These are phyloP conservation scores for Lactifluus subvellereus DNA, from an alignment of 768 basidiomycete species.

Conservation along the genomic window DNA sequence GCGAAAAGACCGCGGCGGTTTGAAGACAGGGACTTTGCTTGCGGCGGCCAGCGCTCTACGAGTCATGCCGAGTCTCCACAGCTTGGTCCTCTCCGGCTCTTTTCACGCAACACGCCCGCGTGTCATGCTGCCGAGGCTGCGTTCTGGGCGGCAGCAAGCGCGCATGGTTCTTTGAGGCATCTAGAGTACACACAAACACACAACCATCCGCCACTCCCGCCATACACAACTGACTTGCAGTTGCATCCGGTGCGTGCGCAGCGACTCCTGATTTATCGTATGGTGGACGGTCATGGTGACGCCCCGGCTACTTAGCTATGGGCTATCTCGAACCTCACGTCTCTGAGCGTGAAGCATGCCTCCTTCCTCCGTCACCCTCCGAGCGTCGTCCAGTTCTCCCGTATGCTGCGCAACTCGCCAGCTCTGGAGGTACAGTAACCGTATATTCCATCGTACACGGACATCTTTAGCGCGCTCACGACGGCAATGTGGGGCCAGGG, in stretches of 20 bases:
- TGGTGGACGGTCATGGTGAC: not conserved
- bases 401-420: not conserved
- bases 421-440: not conserved
- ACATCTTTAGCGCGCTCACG: not conserved
- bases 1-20: not conserved
- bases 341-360: conserved; percentile 3
- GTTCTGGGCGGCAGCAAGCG: conserved; percentile 3
- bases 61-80: conserved; percentile 3
- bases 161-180: not conserved
- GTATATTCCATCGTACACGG: too few relatives aligned
- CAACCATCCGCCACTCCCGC: not conserved
- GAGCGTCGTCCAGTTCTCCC: conserved; percentile 5
- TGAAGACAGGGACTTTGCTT: not conserved
- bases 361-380: conserved; percentile 1
- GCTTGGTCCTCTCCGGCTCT: not conserved
- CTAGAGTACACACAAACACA: not conserved
- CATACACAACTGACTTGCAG: not conserved
- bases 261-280: not conserved
- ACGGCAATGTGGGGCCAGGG: not conserved
- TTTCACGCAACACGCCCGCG: not conserved
- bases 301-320: not conserved
- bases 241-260: not conserved
- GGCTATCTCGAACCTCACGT: conserved; percentile 4
- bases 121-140: not conserved
- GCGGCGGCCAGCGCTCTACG: conserved; percentile 7